phyloP scores from a whole-genome alignment of 2,329 filamentous ascomycete species.

The Cordyceps javanica region DNA sequence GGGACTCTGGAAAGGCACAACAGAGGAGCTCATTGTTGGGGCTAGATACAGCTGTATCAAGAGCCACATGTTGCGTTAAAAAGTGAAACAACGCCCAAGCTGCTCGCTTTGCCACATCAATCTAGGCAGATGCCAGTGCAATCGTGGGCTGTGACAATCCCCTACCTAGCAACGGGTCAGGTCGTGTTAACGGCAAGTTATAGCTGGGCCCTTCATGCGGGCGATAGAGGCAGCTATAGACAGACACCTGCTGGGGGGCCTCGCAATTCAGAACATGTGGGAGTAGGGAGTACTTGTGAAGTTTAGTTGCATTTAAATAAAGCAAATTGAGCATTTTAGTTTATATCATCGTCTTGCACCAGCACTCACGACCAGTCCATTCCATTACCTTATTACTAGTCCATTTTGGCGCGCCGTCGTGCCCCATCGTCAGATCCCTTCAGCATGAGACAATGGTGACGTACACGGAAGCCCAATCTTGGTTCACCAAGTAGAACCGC shows the following conservation, averaged over 20 bases:
- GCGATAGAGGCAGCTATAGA: neutral
- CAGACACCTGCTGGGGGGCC: no score
- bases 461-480: neutral
- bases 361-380: no score
- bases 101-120: neutral
- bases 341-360: no score
- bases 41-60: neutral
- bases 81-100: neutral
- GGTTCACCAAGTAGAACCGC: neutral
- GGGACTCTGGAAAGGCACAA: neutral
- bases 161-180: neutral
- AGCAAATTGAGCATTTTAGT: no score
- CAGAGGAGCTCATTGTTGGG: neutral
- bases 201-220: neutral
- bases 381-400: no score
- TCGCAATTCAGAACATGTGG: no score
- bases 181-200: neutral
- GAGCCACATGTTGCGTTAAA: neutral
- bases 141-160: neutral
- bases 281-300: no score
- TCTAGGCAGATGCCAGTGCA: neutral
- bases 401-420: no score
- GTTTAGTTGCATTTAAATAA: no score
- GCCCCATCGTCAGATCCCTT: no score
- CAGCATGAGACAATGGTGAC: neutral